Base-by-base conservation (phyloP, 148 eudicot species). In the Camellia lanceoleosa region DNA sequence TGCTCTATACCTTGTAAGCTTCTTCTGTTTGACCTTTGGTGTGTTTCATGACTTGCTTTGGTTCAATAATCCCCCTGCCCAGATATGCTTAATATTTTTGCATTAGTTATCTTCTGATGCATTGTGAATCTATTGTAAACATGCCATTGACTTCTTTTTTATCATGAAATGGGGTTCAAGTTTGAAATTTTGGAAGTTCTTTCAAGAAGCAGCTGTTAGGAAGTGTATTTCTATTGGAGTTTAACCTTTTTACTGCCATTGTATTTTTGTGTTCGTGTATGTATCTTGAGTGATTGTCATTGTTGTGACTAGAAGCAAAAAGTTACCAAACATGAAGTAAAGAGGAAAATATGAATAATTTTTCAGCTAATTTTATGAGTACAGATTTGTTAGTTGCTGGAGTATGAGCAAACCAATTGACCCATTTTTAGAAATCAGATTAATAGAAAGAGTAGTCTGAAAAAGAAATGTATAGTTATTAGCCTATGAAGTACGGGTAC, bases 1-100 rank as follows among this genome's bases (percentile, higher is more conserved):
- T 82, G 97, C 97, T 77, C 82, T 93, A 59, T 96, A 94, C 82
- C 84, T 92, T 79, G 99, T 96, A 89, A 89, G 88, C 79, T 84
- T 80, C 77, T 30, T 30, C 38, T 68, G 20, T 42, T 51, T 70
- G 10, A 71, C 54, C 60, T 68, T 58, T 67, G 11, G 61, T 73
- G 60, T 77, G 60, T 77, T 65, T 47, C 44, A 5, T 77, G 15
- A 9, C 5, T 38, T 18, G 19, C 43, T n/a, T 0, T 65, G 13
- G 51, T 68, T 69, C 52, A 23, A 2, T 69, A 7, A 15, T 69
- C 38, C 60, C 5, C 11, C 52, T 11, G 11, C 62, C 49, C 56
- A 14, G 5, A 3, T 11, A 43, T 78, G 49, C 46, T 42, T 43
- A 14, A 15, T 46, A 13, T 55, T 23, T 41, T 73, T 5, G 3